These are phyloP conservation scores for Colletotrichum neosansevieriae DNA, from an alignment of 2,329 filamentous ascomycete genomes.

Conservation along the genomic window DNA sequence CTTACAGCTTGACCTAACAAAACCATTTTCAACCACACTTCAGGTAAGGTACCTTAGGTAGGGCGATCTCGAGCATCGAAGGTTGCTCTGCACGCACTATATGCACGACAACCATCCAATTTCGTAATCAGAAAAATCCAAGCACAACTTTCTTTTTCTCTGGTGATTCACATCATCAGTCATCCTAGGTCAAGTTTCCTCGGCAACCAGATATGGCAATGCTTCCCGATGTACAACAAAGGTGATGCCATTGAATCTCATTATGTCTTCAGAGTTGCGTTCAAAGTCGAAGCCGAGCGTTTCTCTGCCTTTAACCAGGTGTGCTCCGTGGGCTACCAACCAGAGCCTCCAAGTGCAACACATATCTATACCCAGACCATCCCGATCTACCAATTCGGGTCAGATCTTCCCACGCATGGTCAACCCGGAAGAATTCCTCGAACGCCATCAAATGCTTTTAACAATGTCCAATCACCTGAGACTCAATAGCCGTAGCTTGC, in stretches of 20 bases:
- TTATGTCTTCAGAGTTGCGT: slow-evolving; percentile 3
- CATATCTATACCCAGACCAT: slow-evolving; percentile 27
- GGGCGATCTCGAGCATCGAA: no score
- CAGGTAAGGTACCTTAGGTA: no score
- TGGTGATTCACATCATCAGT: no score
- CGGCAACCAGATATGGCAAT: neutral
- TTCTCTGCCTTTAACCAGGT: neutral
- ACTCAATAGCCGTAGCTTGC: slow-evolving; percentile 55
- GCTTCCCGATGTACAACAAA: neutral
- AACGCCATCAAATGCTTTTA: slow-evolving; percentile 29
- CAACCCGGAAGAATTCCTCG: neutral
- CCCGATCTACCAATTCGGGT: slow-evolving; percentile 8
- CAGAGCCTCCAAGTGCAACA: slow-evolving; percentile 18
- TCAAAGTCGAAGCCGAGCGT: slow-evolving; percentile 23
- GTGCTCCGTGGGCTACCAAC: neutral
- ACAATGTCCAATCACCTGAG: neutral
- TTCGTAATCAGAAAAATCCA: no score
- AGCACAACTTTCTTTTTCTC: no score
- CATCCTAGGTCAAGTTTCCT: neutral
- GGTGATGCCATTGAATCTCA: slow-evolving; percentile 2
- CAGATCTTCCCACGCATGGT: neutral
- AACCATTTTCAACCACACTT: neutral
- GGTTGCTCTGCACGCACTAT: no score
- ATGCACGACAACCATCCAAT: no score
- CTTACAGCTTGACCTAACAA: neutral